phyloP scores from a whole-genome alignment of 2,329 filamentous ascomycete genomes.

The Oidium heveae region DNA sequence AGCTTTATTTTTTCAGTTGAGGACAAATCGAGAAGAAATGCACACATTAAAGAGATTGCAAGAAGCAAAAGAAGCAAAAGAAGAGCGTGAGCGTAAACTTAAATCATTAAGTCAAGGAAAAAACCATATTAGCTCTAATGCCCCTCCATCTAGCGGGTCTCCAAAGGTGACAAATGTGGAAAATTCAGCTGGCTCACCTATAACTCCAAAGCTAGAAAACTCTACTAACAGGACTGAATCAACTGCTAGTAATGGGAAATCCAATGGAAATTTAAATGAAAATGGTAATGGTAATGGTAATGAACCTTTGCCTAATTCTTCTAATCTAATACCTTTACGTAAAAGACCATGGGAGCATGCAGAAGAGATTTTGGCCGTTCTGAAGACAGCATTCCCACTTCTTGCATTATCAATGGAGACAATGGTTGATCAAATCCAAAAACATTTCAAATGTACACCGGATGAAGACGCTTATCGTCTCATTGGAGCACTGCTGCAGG shows the following conservation, averaged over 20 bases:
- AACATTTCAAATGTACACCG: conserved; percentile 96
- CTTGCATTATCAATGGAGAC: conserved; percentile 96
- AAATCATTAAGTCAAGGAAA: conserved; percentile 17
- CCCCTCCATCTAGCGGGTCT: conserved; percentile 10
- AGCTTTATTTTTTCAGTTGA: conserved; percentile 79
- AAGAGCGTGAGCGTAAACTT: conserved; percentile 19
- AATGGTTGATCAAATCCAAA: conserved; percentile 97
- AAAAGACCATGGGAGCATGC: conserved; percentile 91
- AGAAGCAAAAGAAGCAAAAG: conserved; percentile 54
- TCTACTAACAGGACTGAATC: conserved; percentile 11
- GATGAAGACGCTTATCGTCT: conserved; percentile 95
- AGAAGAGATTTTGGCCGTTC: conserved; percentile 79
- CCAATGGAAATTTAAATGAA: conserved; percentile 15
- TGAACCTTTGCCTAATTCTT: conserved; percentile 19
- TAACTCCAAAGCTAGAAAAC: conserved; percentile 19
- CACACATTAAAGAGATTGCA: conserved; percentile 72
- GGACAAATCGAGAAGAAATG: conserved; percentile 89
- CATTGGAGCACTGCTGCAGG: conserved; percentile 91
- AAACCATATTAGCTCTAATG: conserved; percentile 3
- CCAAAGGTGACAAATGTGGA: conserved; percentile 11
- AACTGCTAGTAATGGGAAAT: conserved; percentile 6
- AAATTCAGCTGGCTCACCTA: conserved; percentile 11
- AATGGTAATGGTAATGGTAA: conserved; percentile 15
- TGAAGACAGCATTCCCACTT: conserved; percentile 92
- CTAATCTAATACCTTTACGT: conserved; percentile 15